Evolutionary conservation across 495 filamentous ascomycete species (phyloP), one percentile per base, ranked within the genome.

Genomic region (Aspergillus saccharolyticus): DNA sequence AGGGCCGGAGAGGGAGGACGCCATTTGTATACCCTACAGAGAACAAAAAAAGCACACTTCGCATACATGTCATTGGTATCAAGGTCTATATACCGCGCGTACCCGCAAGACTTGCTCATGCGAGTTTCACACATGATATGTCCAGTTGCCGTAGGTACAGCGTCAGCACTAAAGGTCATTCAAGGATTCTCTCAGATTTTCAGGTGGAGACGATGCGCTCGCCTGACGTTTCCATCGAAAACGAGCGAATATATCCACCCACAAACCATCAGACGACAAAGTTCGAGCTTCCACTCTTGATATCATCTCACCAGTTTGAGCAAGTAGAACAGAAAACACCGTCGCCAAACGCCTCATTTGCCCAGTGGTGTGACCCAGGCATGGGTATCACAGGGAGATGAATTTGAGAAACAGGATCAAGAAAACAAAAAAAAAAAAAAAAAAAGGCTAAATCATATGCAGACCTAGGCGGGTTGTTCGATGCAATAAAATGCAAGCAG

Each of bases 301-400:
- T 39, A 12, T 39, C 33, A 39, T 39, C 24, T 9, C 28, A 25
- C 17, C 45, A 18, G 53, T 49, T 33, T 39, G n/a, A 52, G 48
- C 22, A 0, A 44, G 17, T 44, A 22, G 42, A 55, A 24, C 44
- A 63, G 46, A 61, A 54, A 45, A 28, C 51, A 48, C 44, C 49
- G 19, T 30, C 59, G 47, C 56, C 48, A 39, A 67, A 67, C 64
- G 67, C 72, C 72, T 56, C 55, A 55, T 66, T 69, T 66, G 62
- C 63, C 62, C 60, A 67, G 63, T 52, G 56, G 54, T 64, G 65
- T 67, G 59, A 64, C 65, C 65, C 65, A 63, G 54, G 63, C 62
- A 63, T 55, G 62, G 61, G 55, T 74, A 69, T 70, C 66, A 69
- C 61, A 67, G 60, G 30, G 33, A 15, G 33, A 39, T 39, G 33